Base-by-base conservation (phyloP, 2,329 filamentous ascomycete species). In the Pseudogymnoascus sp. region DNA sequence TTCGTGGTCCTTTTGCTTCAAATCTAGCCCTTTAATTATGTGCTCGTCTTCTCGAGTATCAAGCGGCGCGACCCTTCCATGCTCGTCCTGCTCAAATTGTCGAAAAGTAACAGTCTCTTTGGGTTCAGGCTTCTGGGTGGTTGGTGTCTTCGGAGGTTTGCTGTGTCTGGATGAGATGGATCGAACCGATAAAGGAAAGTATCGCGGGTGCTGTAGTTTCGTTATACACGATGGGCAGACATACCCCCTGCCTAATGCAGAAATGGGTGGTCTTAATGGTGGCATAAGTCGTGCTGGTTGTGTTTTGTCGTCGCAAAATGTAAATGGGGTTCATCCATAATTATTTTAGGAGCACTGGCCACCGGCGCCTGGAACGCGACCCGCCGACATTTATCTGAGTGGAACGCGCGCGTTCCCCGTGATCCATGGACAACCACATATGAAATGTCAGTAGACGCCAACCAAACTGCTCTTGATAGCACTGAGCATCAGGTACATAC, bases 171-270 rank as follows among this genome's bases (percentile, higher is more conserved):
- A 54, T 20, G 47, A 54, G 47, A 54, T 54, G 7, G 47, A 18
- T 54, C 47, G 47, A 20, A 54, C 28, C 20, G 58, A 62, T 20
- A 43, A n/a, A 33, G 37, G 39, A 38, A 60, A 60, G 14, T 33
- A 30, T 3, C 30, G 39, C 28, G 59, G 35, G 8, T 54, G 39
- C 61, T 67, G 63, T 62, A 71, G 60, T 65, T 69, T 70, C 22
- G 65, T 65, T 54, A 68, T 62, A 60, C 71, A 73, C 65, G 70
- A 70, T 59, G 62, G 69, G 63, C 71, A 73, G 12, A 73, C 65
- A 58, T 67, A 72, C 3, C 68, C 69, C 64, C 66, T 58, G 57
- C 57, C 37, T 25, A 58, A 25, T 25, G 57, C 57, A 25, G 57
- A 58, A 25, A 39, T 16, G 7, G 58, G 36, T 36, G 58, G 57